A percentile compares a stretch with the other conserved stretches of the same genome.
phyloP scores from a whole-genome alignment of 2,329 filamentous ascomycete genomes.

The Sarocladium oryzae region DNA sequence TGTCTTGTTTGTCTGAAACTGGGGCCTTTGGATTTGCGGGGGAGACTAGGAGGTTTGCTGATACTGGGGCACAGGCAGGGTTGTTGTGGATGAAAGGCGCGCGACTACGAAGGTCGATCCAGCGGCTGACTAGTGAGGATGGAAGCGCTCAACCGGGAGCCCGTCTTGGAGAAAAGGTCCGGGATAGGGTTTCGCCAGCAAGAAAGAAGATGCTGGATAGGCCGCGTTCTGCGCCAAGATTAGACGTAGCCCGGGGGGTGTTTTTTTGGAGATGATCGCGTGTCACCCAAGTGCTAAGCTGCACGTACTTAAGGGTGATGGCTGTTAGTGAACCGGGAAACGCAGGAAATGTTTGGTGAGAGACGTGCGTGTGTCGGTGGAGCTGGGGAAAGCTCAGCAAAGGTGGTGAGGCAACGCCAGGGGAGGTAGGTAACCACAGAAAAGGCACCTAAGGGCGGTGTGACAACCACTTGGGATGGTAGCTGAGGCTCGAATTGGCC shows the following conservation, averaged over 20 bases:
- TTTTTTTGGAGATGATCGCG: slow-evolving; percentile 6
- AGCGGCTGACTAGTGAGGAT: background rate
- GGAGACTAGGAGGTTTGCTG: too few relatives aligned
- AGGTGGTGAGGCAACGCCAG: background rate
- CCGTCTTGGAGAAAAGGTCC: background rate
- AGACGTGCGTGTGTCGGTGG: background rate
- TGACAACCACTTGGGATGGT: background rate
- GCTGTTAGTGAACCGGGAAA: background rate
- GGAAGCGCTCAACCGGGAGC: background rate
- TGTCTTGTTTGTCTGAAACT: slow-evolving; percentile 7
- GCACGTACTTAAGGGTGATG: background rate
- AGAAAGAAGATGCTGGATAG: background rate
- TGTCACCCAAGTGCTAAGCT: background rate
- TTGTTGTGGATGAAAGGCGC: background rate
- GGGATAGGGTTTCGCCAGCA: background rate
- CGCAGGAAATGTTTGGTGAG: background rate
- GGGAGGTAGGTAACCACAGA: background rate
- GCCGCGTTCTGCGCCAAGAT: background rate
- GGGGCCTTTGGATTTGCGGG: background rate
- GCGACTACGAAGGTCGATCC: background rate
- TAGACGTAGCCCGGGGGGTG: background rate
- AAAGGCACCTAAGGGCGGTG: slow-evolving; percentile 4
- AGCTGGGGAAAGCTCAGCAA: background rate
- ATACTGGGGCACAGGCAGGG: too few relatives aligned
- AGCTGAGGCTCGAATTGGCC: too few relatives aligned